Percentiles rank a stretch among this genome's conserved stretches.
Evolutionary conservation across 352 stramenopile species (phyloP).

Genomic region (Globisporangium carolinianum): DNA sequence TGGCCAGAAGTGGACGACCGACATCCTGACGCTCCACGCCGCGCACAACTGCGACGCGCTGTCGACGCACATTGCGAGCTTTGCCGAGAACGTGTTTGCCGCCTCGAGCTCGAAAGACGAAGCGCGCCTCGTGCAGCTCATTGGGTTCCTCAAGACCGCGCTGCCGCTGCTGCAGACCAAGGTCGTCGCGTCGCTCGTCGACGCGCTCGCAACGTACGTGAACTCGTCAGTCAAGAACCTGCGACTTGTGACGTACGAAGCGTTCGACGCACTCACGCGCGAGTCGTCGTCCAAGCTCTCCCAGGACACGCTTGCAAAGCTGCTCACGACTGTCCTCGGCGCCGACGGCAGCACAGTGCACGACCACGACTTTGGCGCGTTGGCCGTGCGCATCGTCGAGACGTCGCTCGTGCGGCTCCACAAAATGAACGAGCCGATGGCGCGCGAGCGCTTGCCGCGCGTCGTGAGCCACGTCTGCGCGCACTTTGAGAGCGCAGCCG

Average conservation of each 20-base stretch:
- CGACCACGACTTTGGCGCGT: constrained; percentile 50
- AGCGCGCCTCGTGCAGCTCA: constrained; percentile 62
- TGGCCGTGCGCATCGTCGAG: constrained; percentile 61
- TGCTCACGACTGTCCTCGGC: constrained; percentile 55
- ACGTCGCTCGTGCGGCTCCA: constrained; percentile 60
- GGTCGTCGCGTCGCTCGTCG: constrained; percentile 70
- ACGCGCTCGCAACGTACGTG: constrained; percentile 65
- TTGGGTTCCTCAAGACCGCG: constrained; percentile 73
- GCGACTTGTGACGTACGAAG: constrained; percentile 71
- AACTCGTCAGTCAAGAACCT: constrained; percentile 72
- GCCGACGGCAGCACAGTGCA: constrained; percentile 54
- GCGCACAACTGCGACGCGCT: constrained; percentile 67
- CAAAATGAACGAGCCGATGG: constrained; percentile 41
- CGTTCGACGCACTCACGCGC: constrained; percentile 52
- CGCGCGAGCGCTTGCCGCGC: constrained; percentile 61
- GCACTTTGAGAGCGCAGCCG: constrained; percentile 58
- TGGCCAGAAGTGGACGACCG: constrained; percentile 63
- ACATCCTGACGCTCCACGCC: constrained; percentile 66
- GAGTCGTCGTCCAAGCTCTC: constrained; percentile 50
- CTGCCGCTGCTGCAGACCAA: constrained; percentile 77
- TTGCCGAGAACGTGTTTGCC: constrained; percentile 77
- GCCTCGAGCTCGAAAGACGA: constrained; percentile 63
- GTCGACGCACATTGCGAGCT: constrained; percentile 84
- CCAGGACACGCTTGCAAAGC: constrained; percentile 55
- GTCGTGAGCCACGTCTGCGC: constrained; percentile 68